Base-by-base conservation (phyloP, 148 eudicot genomes). In the Heliosperma pusillum region DNA sequence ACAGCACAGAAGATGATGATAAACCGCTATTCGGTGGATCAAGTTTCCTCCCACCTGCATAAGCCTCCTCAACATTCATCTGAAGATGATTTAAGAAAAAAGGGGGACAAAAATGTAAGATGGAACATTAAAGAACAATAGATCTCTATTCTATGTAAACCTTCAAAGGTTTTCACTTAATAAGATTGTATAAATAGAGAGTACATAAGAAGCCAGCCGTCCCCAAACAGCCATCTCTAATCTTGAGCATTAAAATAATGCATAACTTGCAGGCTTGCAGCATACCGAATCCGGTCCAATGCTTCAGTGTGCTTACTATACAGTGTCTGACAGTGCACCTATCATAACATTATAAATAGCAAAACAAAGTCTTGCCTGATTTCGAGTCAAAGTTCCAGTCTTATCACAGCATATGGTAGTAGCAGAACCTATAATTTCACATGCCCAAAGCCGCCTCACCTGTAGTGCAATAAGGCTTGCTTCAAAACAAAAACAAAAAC, bases 391-490 rank as follows among this genome's bases (percentile, higher is more conserved):
- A 27, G 91, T 95, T 81, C 99, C 99, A 72, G 99, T 95, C 80
- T 95, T 95, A 78, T 95, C 99, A 77, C 99, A 90, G 87, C 99
- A 95, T 76, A 95, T 95, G 47, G 97, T 95, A 77, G 99, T 95
- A n/a, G 99, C 99, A 66, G 99, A 95, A n/a, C 99, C 99, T 97
- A 95, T 95, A 11, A 97, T 95, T 84, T 95, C 99, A 90, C 99
- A 95, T 59, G 99, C 99, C n/a, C 97, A 95, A 77, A 88, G 89
- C 86, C 99, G 86, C 72, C 97, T 82, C 52, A 95, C 99, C 99
- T 95, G 86, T 71, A 80, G 66, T 7, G 5, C 33, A 63, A 20
- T 24, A 62, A 71, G 15, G 17, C 5, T 55, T 52, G 36, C 67
- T 73, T 5, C 20, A 13, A 74, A n/a, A n/a, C n/a, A n/a, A n/a